Base-by-base conservation (phyloP, 352 stramenopile genomes). In the Phytophthora europaea region DNA sequence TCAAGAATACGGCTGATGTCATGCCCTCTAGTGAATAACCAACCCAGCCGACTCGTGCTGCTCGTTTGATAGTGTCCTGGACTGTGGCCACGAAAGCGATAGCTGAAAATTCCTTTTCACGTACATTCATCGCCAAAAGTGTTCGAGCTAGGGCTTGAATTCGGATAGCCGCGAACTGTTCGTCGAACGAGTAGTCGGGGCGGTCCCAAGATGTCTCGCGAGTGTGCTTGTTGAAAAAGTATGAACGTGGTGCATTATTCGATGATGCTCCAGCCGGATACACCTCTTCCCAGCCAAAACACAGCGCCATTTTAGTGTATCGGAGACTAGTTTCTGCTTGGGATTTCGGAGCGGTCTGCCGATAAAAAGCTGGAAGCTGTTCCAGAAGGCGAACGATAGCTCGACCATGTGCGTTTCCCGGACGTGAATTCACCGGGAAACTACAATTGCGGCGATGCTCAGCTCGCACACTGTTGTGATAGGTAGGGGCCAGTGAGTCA, bases 1-100 rank as follows among this genome's bases (percentile, higher is more conserved):
- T 79, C 28, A 94, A 76, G 48, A 87, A 88, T 10, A 85, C 79
- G 1, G 73, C 51, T 0, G 83, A 68, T n/a, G 73, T 85, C 59
- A 96, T 82, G 15, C 89, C 89, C 65, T 96, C 89, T 20, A 94
- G 66, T n/a, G 84, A 85, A 67, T 87, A 93, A 12, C 89, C 89
- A 13, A 93, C 53, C 85, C 84, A 93, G 9, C 68, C 78, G 2
- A 86, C 45, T n/a, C 51, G 65, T 47, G 53, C 59, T 23, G 70
- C 68, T 12, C 22, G 64, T 36, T 73, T 23, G 1, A 94, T 65
- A 0, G 76, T 56, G 2, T 70, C 54, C 13, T 84, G 78, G 43
- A 92, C 70, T 0, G 56, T 69, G 1, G 77, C 62, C 20, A 88
- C 83, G 51, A 94, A 80, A 16, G 81, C 88, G 8, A 92, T 79